Evolutionary conservation across 2,329 filamentous ascomycete species (phyloP).

Genomic region (Paraphoma sp.): DNA sequence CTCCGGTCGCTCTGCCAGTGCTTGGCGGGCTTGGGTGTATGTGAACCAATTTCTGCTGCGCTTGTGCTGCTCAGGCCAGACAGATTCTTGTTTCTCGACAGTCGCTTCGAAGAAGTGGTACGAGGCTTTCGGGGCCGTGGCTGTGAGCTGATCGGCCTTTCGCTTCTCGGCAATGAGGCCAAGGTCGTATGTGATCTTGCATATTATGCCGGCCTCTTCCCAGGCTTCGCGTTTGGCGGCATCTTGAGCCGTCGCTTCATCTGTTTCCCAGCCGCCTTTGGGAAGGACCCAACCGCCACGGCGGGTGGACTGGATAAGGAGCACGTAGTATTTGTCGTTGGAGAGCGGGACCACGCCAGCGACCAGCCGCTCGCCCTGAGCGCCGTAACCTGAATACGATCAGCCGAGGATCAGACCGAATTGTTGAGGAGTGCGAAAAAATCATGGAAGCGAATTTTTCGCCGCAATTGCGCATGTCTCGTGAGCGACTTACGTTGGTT

Average conservation of each 20-base stretch:
- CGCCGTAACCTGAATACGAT: slow-evolving; percentile 76
- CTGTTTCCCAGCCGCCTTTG: slow-evolving; percentile 96
- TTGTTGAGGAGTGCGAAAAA: slow-evolving; percentile 2
- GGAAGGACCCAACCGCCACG: slow-evolving; percentile 95
- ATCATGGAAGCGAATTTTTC: not conserved
- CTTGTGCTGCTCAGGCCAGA: slow-evolving; percentile 96
- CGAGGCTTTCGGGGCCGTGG: slow-evolving; percentile 73
- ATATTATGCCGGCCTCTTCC: slow-evolving; percentile 95
- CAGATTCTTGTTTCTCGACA: slow-evolving; percentile 82
- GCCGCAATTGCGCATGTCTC: slow-evolving; percentile 13
- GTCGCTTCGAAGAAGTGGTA: slow-evolving; percentile 87
- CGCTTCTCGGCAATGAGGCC: slow-evolving; percentile 86
- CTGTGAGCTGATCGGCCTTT: slow-evolving; percentile 58
- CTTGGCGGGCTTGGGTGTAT: slow-evolving; percentile 80
- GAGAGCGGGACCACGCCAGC: slow-evolving; percentile 93
- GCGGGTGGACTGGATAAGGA: slow-evolving; percentile 91
- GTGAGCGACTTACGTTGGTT: slow-evolving; percentile 76
- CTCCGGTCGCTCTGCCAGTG: slow-evolving; percentile 80
- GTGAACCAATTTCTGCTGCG: slow-evolving; percentile 89
- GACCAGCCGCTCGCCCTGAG: slow-evolving; percentile 91
- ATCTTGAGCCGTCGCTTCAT: slow-evolving; percentile 85
- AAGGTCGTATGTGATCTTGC: slow-evolving; percentile 83
- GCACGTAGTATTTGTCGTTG: slow-evolving; percentile 82
- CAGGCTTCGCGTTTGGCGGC: slow-evolving; percentile 89
- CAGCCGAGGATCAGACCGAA: not conserved